Percentiles rank a stretch among this genome's conserved stretches.
These are phyloP conservation scores for Raffaelea albimanens DNA, from an alignment of 2,329 filamentous ascomycete species.

Conservation along the genomic window DNA sequence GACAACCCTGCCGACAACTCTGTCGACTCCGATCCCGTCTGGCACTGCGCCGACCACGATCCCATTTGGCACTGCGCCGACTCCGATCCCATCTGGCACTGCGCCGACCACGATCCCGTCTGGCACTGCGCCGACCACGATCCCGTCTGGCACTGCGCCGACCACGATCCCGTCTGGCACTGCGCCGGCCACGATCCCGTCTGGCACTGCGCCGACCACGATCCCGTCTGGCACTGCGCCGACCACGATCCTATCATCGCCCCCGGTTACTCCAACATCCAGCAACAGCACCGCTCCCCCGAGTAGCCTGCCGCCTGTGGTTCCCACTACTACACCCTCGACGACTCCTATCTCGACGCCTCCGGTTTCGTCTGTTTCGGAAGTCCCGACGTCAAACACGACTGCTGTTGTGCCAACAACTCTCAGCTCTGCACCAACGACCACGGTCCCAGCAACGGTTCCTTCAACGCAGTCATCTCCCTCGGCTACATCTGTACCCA, in stretches of 20 bases:
- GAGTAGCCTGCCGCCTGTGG: neutral
- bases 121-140: neutral
- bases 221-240: neutral
- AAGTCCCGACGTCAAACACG: slow-evolving; percentile 13
- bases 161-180: neutral
- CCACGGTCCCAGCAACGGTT: neutral
- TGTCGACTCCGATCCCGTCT: neutral
- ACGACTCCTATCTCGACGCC: neutral
- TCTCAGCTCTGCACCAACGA: slow-evolving; percentile 14
- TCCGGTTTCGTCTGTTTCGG: neutral
- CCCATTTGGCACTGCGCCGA: neutral
- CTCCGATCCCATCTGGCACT: neutral
- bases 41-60: slow-evolving; percentile 1
- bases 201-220: neutral
- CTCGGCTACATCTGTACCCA: neutral
- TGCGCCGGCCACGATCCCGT: neutral
- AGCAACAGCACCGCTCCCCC: neutral
- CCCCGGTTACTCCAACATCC: too few species aligned
- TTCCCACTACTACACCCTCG: neutral
- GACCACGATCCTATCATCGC: neutral
- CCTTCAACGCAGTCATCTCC: neutral
- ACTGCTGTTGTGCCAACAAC: slow-evolving; percentile 7
- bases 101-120: neutral
- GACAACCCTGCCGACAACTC: neutral
- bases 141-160: neutral